These are phyloP conservation scores for Nemania sp. DNA, from an alignment of 2,329 filamentous ascomycete genomes.

Conservation along the genomic window DNA sequence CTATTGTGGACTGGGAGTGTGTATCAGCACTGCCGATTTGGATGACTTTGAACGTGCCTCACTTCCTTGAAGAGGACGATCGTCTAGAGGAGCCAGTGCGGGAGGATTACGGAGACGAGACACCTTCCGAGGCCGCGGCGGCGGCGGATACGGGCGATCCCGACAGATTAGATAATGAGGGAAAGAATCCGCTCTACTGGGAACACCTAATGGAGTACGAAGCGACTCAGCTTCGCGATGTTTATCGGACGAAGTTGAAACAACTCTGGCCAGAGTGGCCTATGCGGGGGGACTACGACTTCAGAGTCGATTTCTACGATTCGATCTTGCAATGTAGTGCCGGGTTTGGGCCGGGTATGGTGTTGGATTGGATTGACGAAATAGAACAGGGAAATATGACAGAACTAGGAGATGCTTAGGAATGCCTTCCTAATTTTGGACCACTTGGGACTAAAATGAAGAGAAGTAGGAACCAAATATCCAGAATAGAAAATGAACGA, in stretches of 20 bases:
- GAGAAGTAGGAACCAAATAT: too few relatives aligned
- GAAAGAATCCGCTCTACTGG: constrained; percentile 12
- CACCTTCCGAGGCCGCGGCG: background rate
- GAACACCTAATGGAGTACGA: constrained; percentile 11
- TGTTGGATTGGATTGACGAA: too few relatives aligned
- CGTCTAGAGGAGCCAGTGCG: constrained; percentile 4
- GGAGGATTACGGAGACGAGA: constrained; percentile 3
- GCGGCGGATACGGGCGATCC: background rate
- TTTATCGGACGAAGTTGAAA: constrained; percentile 6
- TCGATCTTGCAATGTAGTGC: background rate
- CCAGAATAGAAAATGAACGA: too few relatives aligned
- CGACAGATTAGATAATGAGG: constrained; percentile 4
- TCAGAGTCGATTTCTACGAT: constrained; percentile 10
- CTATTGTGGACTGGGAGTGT: constrained; percentile 17
- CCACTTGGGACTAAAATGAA: too few relatives aligned
- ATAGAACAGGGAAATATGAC: too few relatives aligned
- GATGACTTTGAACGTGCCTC: constrained; percentile 7
- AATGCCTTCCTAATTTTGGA: too few relatives aligned
- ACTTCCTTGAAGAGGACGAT: background rate
- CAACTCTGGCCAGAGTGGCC: constrained; percentile 11
- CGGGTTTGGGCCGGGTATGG: too few relatives aligned
- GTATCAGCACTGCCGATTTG: constrained; percentile 6
- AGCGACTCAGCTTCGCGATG: constrained; percentile 7
- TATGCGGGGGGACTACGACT: background rate
- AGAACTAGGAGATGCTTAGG: too few relatives aligned